Conservation (phyloP, 805 yeast genomes). For the Yarrowia yakushimensis region DNA sequence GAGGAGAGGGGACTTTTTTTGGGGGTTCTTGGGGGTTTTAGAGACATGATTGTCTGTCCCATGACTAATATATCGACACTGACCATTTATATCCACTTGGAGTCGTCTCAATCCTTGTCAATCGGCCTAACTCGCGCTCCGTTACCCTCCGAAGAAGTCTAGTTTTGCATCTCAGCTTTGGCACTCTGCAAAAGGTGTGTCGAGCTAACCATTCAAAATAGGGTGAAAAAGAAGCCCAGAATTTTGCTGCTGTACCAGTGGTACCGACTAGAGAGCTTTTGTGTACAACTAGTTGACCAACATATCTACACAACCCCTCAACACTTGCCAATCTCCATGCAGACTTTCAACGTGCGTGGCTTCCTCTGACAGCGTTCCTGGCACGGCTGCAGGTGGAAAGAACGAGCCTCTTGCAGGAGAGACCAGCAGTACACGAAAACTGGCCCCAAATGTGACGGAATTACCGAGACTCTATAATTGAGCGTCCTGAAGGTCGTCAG, state of each 20-base stretch:
- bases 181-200: neutral
- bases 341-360: conserved; percentile 4
- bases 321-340: neutral
- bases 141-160: conserved; percentile 10
- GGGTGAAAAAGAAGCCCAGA: too few relatives aligned
- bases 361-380: neutral
- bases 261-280: too few relatives aligned
- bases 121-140: neutral
- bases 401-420: too few relatives aligned
- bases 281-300: too few relatives aligned
- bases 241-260: too few relatives aligned
- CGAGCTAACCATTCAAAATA: neutral
- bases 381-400: neutral
- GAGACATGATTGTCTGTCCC: too few relatives aligned
- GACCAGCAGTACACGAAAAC: neutral
- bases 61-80: neutral
- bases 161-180: neutral
- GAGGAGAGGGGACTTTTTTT: neutral
- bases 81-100: neutral
- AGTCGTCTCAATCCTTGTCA: too few relatives aligned
- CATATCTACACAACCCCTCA: too few relatives aligned
- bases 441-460: too few relatives aligned
- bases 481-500: too few relatives aligned
- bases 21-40: too few relatives aligned
- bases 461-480: too few relatives aligned